Base-by-base conservation (phyloP, 2,329 filamentous ascomycete genomes). In the Furcasterigmium furcatum region DNA sequence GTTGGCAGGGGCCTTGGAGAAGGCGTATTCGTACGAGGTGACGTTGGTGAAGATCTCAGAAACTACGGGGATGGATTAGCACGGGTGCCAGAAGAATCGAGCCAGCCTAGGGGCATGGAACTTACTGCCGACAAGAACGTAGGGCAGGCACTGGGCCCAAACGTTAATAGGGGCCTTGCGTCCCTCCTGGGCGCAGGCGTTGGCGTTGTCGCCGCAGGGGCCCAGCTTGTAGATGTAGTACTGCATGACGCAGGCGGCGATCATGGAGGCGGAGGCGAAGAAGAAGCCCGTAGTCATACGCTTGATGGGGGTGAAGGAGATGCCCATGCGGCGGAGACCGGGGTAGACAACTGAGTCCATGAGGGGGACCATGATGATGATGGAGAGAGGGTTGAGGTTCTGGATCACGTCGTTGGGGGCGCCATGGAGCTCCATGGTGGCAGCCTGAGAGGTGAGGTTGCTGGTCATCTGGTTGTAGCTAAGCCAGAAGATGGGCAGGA, bases 341-440 rank as follows among this genome's bases (percentile, higher is more conserved):
- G 87, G 88, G 65, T 90, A 91, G 47, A 91, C 55, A 30, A 83
- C n/a, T 22, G 72, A 73, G 58, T 91, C 87, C 52, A 83, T 77
- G 50, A 91, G 67, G 3, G 86, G 86, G 41, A 90, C 85, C 64
- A 91, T 79, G 58, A 91, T 81, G 55, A 91, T 79, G 50, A 91
- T 80, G 21, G 85, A 79, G 52, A 91, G 80, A 6, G 87, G 85
- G 63, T 91, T 84, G 34, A 91, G 71, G 66, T 90, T 90, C 61
- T 83, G 78, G 56, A 91, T 79, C 46, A 91, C 69, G 59, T 91
- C 87, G 70, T 91, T 91, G 57, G 87, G 88, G 4, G 88, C 76
- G 25, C 86, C 85, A 58, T 85, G 73, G 3, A 84, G 77, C 44
- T 76, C 56, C 85, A 88, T 80, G 43, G 79, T 81, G 5, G 76